phyloP scores from a whole-genome alignment of 768 basidiomycete genomes.

The Thelephora ganbajun region DNA sequence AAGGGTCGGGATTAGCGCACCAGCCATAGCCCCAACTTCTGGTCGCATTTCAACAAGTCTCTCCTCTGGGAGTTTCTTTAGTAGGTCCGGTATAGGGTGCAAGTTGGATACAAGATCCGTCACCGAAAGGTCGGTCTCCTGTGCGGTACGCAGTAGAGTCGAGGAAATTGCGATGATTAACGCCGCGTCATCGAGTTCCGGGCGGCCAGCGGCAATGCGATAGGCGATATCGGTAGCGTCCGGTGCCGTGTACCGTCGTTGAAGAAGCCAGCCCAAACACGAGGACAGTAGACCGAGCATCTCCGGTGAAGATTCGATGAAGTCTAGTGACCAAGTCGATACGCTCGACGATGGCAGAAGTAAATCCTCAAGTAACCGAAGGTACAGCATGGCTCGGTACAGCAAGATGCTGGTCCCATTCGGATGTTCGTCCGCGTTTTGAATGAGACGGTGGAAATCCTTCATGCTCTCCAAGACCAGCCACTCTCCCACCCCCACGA shows the following conservation, averaged over 20 bases:
- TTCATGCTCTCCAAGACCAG: conserved; percentile 50
- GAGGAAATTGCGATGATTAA: conserved; percentile 22
- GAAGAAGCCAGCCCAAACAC: conserved; percentile 32
- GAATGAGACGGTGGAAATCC: conserved; percentile 27
- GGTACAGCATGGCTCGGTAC: conserved; percentile 32
- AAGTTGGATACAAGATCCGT: not conserved
- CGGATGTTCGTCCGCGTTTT: conserved; percentile 16
- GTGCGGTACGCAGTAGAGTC: conserved; percentile 13
- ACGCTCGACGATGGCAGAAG: conserved; percentile 23
- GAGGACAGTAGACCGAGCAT: conserved; percentile 25
- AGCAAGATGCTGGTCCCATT: conserved; percentile 27
- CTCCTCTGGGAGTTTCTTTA: not conserved
- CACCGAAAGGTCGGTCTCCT: conserved; percentile 8
- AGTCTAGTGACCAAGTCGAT: conserved; percentile 28
- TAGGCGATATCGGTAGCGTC: conserved; percentile 29
- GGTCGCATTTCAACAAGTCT: too few species aligned
- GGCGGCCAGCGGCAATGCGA: conserved; percentile 12
- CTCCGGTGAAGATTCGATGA: conserved; percentile 30
- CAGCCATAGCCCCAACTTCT: not conserved
- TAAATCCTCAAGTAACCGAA: conserved; percentile 37
- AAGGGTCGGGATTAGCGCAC: not conserved
- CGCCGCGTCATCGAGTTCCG: conserved; percentile 13
- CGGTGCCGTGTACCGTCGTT: conserved; percentile 30
- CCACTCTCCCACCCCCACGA: conserved; percentile 54
- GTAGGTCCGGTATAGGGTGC: not conserved